Conservation (phyloP, 1,284 basidiomycete species). For the Apiotrichum mycotoxinovorans region DNA sequence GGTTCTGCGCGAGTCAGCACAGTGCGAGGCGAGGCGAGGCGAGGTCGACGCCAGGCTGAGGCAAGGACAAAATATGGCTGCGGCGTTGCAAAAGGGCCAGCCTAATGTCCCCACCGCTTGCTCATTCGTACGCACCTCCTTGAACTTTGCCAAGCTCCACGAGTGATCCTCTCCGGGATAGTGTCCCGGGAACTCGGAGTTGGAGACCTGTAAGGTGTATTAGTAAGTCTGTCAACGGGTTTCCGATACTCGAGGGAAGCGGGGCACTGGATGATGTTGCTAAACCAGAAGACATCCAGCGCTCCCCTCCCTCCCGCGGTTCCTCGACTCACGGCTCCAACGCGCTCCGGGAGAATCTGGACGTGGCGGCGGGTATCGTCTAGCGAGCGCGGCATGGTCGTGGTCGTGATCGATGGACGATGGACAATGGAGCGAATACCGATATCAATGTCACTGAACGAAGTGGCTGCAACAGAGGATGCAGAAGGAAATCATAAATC, state of each 20-base stretch:
- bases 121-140: constrained; percentile 56
- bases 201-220: constrained; percentile 18
- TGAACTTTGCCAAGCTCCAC: constrained; percentile 74
- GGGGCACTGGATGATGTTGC: background rate
- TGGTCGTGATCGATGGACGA: background rate
- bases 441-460: too few species aligned
- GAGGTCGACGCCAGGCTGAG: too few species aligned
- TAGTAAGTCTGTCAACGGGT: too few species aligned
- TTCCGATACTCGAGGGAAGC: too few species aligned
- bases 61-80: too few species aligned
- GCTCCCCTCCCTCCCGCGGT: too few species aligned
- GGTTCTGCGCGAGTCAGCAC: constrained; percentile 54
- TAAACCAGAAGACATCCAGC: too few species aligned
- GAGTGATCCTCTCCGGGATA: constrained; percentile 76
- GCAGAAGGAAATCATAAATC: too few species aligned
- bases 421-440: background rate
- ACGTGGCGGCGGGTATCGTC: constrained; percentile 56
- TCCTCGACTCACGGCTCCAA: constrained; percentile 53
- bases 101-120: too few species aligned
- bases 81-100: too few species aligned
- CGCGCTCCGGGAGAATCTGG: constrained; percentile 64
- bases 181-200: constrained; percentile 25
- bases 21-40: too few species aligned
- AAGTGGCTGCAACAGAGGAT: too few species aligned
- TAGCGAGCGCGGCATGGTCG: constrained; percentile 22